Base-by-base conservation (phyloP, 305 asterid species). In the Fraxinus ornus region DNA sequence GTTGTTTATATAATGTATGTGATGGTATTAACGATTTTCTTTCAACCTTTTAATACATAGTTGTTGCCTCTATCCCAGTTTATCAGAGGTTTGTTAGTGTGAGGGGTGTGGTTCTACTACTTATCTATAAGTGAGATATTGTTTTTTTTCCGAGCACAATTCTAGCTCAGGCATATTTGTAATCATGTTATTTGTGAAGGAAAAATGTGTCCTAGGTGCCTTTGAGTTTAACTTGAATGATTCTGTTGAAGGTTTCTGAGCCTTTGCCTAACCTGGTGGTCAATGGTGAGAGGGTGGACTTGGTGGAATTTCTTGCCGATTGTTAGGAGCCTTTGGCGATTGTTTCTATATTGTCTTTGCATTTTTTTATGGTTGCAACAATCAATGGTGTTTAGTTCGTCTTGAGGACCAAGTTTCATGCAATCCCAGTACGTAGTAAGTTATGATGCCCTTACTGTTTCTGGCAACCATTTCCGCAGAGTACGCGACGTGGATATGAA, bases 401-500 rank as follows among this genome's bases (percentile, higher is more conserved):
- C 94, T 91, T 90, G 98, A 91, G 94, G 97, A 91, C 92, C 97
- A 91, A 93, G 94, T 94, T 89, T 84, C 97, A 90, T 93, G 91
- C 94, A 91, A 93, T 90, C 92, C 84, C 93, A 86, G 94, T 96
- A 84, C 96, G 90, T 93, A 86, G 93, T 91, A 87, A 80, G 94
- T 95, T 90, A 86, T 93, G 99, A 96, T 94, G 99, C 98, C 97
- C 99, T 96, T 94, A 94, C 90, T 92, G 94, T 96, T 96, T 96
- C 91, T 94, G 98, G 99, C 89, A 92, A 91, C 92, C 91, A 87
- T 95, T 95, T 93, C 93, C 97, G 97, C 99, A 96, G 99, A 96
- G 97, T 96, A 88, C 97, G 99, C 32, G 97, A 94, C 83, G 99
- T 96, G 98, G 98, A 96, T 89, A 92, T 96, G 98, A 96, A 94